phyloP scores from a whole-genome alignment of 305 asterid species.

The Withania somnifera region DNA sequence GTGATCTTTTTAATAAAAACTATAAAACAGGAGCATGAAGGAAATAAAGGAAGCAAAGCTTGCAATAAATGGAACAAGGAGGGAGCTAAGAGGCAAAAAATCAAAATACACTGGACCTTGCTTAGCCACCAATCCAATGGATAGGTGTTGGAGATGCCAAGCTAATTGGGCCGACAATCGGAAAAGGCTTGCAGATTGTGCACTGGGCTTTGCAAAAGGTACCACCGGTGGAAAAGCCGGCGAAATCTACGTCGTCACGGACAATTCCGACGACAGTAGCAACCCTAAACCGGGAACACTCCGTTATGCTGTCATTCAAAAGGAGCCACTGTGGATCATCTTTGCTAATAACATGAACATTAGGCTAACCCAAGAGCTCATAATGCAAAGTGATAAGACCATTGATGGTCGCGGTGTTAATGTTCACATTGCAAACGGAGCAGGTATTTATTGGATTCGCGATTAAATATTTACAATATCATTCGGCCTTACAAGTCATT shows the following conservation, averaged over 20 bases:
- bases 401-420: conserved; percentile 58
- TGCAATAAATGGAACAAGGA: conserved; percentile 25
- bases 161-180: conserved; percentile 48
- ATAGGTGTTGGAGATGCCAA: conserved; percentile 66
- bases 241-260: conserved; percentile 33
- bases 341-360: conserved; percentile 41
- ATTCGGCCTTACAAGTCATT: too few relatives aligned
- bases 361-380: conserved; percentile 40
- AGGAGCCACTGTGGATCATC: conserved; percentile 58
- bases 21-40: conserved; percentile 15
- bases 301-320: conserved; percentile 64
- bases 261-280: conserved; percentile 35
- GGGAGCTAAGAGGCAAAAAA: conserved; percentile 17
- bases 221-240: conserved; percentile 62
- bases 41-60: conserved; percentile 10
- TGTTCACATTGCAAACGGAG: conserved; percentile 44
- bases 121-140: conserved; percentile 51
- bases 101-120: conserved; percentile 35
- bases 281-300: conserved; percentile 58
- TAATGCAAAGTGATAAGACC: conserved; percentile 47
- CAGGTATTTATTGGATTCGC: conserved; percentile 8
- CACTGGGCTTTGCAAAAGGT: conserved; percentile 46
- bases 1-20: not conserved
- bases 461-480: not conserved
- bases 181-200: conserved; percentile 58